phyloP scores from a whole-genome alignment of 225 moss, liverwort and hornwort genomes.

The Pseudoscleropodium purum region DNA sequence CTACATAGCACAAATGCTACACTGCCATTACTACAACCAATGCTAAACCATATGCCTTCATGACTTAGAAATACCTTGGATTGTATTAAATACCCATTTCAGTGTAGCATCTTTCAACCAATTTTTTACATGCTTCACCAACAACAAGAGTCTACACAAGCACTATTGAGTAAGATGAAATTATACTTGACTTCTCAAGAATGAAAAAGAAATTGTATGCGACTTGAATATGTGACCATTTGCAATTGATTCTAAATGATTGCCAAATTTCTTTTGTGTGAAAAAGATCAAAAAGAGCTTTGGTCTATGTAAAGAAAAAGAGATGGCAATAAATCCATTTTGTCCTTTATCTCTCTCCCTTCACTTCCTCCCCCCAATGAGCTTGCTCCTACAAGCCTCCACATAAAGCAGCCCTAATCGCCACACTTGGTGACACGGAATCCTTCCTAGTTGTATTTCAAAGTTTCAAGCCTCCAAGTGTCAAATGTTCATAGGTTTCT shows the following conservation, averaged over 20 bases:
- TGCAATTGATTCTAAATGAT: background rate
- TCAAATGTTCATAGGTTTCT: background rate
- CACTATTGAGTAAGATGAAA: background rate
- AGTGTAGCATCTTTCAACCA: background rate
- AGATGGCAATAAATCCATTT: background rate
- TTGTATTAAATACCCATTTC: background rate
- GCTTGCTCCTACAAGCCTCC: too few relatives aligned
- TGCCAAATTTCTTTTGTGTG: too few relatives aligned
- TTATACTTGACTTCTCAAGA: background rate
- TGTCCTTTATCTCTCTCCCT: too few relatives aligned
- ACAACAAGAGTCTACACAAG: background rate
- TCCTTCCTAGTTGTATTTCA: background rate
- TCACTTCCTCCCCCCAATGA: background rate
- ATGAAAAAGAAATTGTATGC: background rate
- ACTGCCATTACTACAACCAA: background rate
- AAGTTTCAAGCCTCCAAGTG: background rate
- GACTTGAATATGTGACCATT: too few relatives aligned
- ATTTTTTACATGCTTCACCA: accelerated
- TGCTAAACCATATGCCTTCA: accelerated
- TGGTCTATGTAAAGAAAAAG: background rate
- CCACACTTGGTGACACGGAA: background rate
- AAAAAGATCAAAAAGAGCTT: too few relatives aligned
- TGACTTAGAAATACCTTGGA: background rate
- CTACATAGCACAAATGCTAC: background rate
- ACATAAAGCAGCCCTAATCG: background rate